These are phyloP conservation scores for Rhodotorula toruloides DNA, from an alignment of 768 basidiomycete species.

Conservation along the genomic window DNA sequence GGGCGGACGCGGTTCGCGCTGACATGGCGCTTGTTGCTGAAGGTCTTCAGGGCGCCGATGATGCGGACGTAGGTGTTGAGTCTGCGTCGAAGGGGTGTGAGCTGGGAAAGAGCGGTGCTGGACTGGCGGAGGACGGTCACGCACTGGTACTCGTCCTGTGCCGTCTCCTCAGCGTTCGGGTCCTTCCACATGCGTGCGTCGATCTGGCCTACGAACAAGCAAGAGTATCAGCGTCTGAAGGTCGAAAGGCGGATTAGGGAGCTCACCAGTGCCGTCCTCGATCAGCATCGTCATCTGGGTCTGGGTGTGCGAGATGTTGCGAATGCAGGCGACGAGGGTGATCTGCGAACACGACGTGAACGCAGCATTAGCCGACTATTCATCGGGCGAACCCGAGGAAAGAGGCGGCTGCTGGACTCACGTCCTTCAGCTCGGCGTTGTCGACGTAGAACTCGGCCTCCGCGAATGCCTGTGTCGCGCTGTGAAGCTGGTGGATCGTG, in stretches of 20 bases:
- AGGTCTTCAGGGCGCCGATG: constrained; percentile 73
- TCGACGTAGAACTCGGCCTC: constrained; percentile 87
- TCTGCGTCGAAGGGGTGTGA: constrained; percentile 49
- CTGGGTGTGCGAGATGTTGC: constrained; percentile 61
- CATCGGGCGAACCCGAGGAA: not conserved
- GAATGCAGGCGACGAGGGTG: constrained; percentile 67
- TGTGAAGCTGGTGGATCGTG: constrained; percentile 67
- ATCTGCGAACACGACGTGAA: constrained; percentile 51
- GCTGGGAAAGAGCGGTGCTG: not conserved
- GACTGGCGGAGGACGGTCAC: not conserved
- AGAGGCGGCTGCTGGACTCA: constrained; percentile 45
- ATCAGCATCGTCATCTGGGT: constrained; percentile 76
- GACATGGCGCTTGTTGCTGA: constrained; percentile 74
- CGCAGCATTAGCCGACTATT: not conserved
- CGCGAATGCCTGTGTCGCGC: constrained; percentile 73
- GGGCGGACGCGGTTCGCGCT: constrained; percentile 69
- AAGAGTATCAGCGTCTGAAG: too few relatives aligned
- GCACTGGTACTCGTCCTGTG: constrained; percentile 38
- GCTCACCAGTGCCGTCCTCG: constrained; percentile 75
- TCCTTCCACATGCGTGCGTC: constrained; percentile 63
- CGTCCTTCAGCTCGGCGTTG: constrained; percentile 73
- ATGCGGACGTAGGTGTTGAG: constrained; percentile 74
- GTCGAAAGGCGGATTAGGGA: constrained; percentile 45
- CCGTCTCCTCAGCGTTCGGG: constrained; percentile 56
- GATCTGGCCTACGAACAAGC: constrained; percentile 44